Evolutionary conservation across 345 rosid genomes (phyloP), one percentile per base, ranked within the genome.

Genomic region (Trapa incisa): DNA sequence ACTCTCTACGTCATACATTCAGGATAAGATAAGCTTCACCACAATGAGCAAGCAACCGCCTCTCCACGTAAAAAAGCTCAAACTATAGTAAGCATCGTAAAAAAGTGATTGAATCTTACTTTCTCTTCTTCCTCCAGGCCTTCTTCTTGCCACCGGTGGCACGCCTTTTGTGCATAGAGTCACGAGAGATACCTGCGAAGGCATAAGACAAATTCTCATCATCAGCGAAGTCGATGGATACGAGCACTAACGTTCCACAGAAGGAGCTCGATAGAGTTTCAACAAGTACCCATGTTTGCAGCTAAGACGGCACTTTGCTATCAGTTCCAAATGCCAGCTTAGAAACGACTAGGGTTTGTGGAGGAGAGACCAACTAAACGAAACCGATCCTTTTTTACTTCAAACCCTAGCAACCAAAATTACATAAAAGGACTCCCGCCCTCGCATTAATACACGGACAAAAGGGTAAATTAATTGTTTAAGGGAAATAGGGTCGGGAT

Each of bases 61-160:
- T 45, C 48, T 13, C 48, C 48, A 45, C 12, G 11, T 45, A 11
- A 45, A 45, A 45, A 4, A 11, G 13, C 11, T 45, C 48, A 11
- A 11, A 54, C n/a, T 9, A 2, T n/a, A 15, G 5, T 5, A n/a
- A 54, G 6, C 32, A 14, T 13, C 22, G 22, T 3, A 35, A 65
- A 61, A 37, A 47, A 32, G 8, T 2, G 37, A 14, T 22, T 3
- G 54, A 11, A 0, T 13, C 2, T 69, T 69, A 89, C 93, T 89
- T 89, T 83, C 96, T 71, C 96, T 89, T 89, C 91, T 87, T 89
- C 80, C 96, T 87, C 96, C 96, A 87, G 0, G 86, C 86, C 82
- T 87, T 87, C 88, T 87, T 84, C 79, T 89, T 89, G 71, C 96
- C 93, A 32, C 96, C 96, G 37, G 96, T 87, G 79, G 93, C 96